phyloP scores from a whole-genome alignment of 495 filamentous ascomycete species.

The Penicillium salamii region DNA sequence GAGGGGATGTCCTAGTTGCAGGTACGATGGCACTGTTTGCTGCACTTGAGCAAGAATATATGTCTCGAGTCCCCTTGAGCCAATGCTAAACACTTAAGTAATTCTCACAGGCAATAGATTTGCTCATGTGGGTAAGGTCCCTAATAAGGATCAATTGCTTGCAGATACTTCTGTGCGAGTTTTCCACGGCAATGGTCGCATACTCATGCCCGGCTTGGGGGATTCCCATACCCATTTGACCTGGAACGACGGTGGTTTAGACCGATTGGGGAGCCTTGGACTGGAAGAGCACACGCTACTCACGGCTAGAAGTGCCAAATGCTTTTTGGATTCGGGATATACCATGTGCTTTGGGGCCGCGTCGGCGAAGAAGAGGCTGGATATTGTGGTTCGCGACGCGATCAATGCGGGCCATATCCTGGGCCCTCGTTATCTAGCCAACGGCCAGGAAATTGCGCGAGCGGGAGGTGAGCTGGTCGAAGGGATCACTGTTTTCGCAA shows the following conservation, averaged over 20 bases:
- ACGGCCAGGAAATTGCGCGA: slow-evolving; percentile 47
- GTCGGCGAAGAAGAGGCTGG: slow-evolving; percentile 47
- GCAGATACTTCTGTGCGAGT: slow-evolving; percentile 32
- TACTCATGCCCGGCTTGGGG: slow-evolving; percentile 48
- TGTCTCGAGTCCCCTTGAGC: too few species aligned
- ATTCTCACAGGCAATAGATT: slow-evolving; percentile 33
- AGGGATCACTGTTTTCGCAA: slow-evolving; percentile 48
- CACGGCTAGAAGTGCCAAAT: slow-evolving; percentile 40
- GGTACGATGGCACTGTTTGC: slow-evolving; percentile 10
- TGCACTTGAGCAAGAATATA: too few species aligned
- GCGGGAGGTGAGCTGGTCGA: slow-evolving; percentile 42
- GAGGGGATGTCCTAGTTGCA: slow-evolving; percentile 48
- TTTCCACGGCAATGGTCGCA: slow-evolving; percentile 40
- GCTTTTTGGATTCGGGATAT: slow-evolving; percentile 45
- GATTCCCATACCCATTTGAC: slow-evolving; percentile 51
- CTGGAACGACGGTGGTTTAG: slow-evolving; percentile 45
- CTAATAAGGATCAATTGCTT: slow-evolving; percentile 26
- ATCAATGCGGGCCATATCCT: slow-evolving; percentile 54
- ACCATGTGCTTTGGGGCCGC: slow-evolving; percentile 53
- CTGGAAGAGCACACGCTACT: slow-evolving; percentile 49
- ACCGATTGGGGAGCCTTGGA: slow-evolving; percentile 34
- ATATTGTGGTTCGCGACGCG: slow-evolving; percentile 50
- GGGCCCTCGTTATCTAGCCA: slow-evolving; percentile 48
- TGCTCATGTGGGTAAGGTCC: slow-evolving; percentile 37
- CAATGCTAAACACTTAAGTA: not conserved